Evolutionary conservation across 2,329 filamentous ascomycete genomes (phyloP).

Genomic region (Penicillium sp.): DNA sequence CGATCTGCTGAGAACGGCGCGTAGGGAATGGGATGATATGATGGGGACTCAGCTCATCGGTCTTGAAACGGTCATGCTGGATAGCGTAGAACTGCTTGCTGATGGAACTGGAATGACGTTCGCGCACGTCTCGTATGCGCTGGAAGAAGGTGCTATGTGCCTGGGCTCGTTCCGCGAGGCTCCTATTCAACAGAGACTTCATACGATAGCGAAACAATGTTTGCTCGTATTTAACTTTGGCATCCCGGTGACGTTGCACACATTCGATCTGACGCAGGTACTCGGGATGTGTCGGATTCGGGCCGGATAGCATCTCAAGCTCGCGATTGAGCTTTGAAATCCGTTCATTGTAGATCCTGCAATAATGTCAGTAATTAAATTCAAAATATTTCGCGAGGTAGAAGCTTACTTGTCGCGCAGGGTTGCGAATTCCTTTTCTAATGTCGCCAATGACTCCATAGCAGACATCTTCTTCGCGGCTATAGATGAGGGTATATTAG

Average conservation of each 20-base stretch:
- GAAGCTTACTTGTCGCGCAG: constrained; percentile 60
- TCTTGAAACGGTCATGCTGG: constrained; percentile 76
- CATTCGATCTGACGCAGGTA: constrained; percentile 85
- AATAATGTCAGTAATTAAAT: constrained; percentile 11
- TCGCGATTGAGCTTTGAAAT: constrained; percentile 72
- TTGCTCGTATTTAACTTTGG: constrained; percentile 71
- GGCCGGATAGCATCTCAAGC: constrained; percentile 55
- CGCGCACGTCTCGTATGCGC: constrained; percentile 73
- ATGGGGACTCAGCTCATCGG: constrained; percentile 71
- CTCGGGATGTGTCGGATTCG: constrained; percentile 72
- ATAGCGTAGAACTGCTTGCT: constrained; percentile 91
- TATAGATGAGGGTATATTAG: constrained; percentile 35
- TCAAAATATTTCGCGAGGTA: no score
- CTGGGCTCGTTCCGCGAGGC: constrained; percentile 76
- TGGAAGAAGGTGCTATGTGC: constrained; percentile 90
- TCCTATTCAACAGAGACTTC: constrained; percentile 66
- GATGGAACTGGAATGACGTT: constrained; percentile 70
- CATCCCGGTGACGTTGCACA: constrained; percentile 73
- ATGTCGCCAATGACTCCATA: constrained; percentile 68
- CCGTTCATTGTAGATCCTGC: constrained; percentile 80
- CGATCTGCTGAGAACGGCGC: constrained; percentile 68
- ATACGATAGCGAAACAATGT: constrained; percentile 68
- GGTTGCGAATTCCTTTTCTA: constrained; percentile 83
- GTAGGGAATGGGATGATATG: constrained; percentile 77
- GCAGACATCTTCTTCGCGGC: constrained; percentile 74